phyloP scores from a whole-genome alignment of 768 basidiomycete genomes.

The Leucocoprinus sp. region DNA sequence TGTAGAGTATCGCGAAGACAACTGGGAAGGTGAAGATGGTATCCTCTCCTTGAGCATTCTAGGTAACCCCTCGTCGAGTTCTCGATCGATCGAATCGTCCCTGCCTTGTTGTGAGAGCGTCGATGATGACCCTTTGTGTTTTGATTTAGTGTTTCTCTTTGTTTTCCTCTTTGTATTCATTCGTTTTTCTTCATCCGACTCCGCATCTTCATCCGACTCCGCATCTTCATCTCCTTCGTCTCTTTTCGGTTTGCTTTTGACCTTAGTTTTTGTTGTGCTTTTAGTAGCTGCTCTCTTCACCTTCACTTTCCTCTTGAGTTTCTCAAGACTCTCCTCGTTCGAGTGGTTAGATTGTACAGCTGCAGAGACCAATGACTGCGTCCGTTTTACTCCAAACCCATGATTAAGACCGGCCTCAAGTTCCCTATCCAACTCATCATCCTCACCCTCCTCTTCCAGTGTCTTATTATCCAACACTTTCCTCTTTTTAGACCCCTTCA shows the following conservation, averaged over 20 bases:
- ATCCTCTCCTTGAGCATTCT: background rate
- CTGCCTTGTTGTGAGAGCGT: constrained; percentile 23
- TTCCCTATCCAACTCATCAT: constrained; percentile 63
- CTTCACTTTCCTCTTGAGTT: constrained; percentile 25
- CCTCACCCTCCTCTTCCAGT: constrained; percentile 48
- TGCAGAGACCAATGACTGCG: constrained; percentile 35
- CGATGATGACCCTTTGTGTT: constrained; percentile 9
- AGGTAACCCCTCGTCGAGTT: constrained; percentile 37
- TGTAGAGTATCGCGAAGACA: background rate
- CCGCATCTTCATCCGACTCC: constrained; percentile 19
- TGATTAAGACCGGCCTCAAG: constrained; percentile 48
- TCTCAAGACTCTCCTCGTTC: constrained; percentile 8
- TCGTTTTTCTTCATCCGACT: constrained; percentile 22
- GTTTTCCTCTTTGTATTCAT: constrained; percentile 21
- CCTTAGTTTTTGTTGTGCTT: background rate
- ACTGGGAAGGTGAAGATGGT: background rate
- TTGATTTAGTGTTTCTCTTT: constrained; percentile 26
- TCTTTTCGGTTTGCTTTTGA: constrained; percentile 1
- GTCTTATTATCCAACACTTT: constrained; percentile 34
- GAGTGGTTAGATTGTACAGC: constrained; percentile 17
- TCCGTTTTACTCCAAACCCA: constrained; percentile 33
- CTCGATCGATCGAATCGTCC: constrained; percentile 50
- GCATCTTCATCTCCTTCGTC: background rate
- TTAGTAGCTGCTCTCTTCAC: constrained; percentile 39
- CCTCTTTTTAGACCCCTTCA: constrained; percentile 40